Evolutionary conservation across 176 grass and related monocot species (phyloP).

Genomic region (Oryza australiensis): DNA sequence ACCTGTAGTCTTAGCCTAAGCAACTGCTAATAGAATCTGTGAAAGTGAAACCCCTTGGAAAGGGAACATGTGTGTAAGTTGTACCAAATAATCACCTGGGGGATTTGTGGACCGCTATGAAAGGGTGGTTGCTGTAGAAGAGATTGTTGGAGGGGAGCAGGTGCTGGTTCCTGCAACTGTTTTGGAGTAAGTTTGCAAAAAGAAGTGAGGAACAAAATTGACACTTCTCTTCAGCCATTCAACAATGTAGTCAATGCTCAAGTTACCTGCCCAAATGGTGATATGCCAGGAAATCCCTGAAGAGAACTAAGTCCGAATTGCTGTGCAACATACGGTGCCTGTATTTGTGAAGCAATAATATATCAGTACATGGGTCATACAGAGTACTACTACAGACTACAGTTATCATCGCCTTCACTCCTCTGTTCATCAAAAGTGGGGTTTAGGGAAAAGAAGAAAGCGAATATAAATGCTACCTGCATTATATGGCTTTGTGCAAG

Average conservation of each 20-base stretch:
- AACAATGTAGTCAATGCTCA: background rate
- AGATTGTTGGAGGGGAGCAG: constrained; percentile 47
- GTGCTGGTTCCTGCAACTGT: constrained; percentile 72
- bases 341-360: constrained; percentile 34
- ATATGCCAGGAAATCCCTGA: constrained; percentile 75
- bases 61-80: background rate
- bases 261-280: constrained; percentile 84
- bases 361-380: constrained; percentile 3
- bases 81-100: constrained; percentile 51
- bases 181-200: constrained; percentile 14
- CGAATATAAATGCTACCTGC: constrained; percentile 56
- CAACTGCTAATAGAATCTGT: constrained; percentile 1
- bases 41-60: background rate
- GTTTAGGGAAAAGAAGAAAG: background rate
- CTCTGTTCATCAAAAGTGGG: background rate
- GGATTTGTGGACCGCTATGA: constrained; percentile 59
- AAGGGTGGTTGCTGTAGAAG: constrained; percentile 72
- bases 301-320: constrained; percentile 75
- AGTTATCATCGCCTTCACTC: background rate
- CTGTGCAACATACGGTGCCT: constrained; percentile 71
- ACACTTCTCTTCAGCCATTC: constrained; percentile 21
- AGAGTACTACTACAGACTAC: background rate
- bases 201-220: background rate
- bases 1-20: background rate
- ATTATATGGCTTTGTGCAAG: constrained; percentile 66